Percentiles rank a stretch among this genome's conserved stretches.
phyloP scores from a whole-genome alignment of 495 filamentous ascomycete species.

The Talaromyces ruber region DNA sequence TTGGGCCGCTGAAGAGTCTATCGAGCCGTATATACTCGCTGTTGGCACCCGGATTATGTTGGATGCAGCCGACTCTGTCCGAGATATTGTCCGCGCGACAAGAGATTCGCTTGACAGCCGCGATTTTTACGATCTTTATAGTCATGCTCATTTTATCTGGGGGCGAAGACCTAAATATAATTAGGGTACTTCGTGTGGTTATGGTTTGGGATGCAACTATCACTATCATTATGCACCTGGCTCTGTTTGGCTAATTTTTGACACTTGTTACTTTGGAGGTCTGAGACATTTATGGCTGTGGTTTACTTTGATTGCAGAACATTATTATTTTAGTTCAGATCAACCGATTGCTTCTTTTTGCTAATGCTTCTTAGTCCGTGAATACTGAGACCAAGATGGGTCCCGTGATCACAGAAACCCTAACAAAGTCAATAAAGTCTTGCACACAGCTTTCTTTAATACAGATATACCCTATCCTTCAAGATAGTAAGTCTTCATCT shows the following conservation, averaged over 20 bases:
- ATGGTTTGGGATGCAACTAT: not conserved
- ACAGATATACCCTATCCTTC: too few relatives aligned
- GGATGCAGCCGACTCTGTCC: constrained; percentile 37
- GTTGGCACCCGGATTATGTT: constrained; percentile 19
- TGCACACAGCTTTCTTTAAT: too few relatives aligned
- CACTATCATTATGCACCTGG: not conserved
- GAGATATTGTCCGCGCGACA: constrained; percentile 25
- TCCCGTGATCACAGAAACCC: not conserved
- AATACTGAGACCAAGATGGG: too few relatives aligned
- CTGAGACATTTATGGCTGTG: not conserved
- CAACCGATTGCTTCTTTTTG: not conserved
- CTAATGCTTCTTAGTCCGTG: too few relatives aligned
- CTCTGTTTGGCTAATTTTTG: not conserved
- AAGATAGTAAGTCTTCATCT: too few relatives aligned
- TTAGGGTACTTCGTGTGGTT: not conserved
- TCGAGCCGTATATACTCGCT: not conserved
- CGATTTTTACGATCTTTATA: constrained; percentile 29
- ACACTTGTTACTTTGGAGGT: not conserved
- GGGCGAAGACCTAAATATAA: constrained; percentile 22
- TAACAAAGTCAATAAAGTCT: not conserved
- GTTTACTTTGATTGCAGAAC: not conserved
- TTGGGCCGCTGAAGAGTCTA: not conserved
- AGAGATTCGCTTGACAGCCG: constrained; percentile 27
- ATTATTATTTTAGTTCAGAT: not conserved
- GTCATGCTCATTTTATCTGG: constrained; percentile 30